Conservation (phyloP, 768 basidiomycete species). For the Russula compacta region DNA sequence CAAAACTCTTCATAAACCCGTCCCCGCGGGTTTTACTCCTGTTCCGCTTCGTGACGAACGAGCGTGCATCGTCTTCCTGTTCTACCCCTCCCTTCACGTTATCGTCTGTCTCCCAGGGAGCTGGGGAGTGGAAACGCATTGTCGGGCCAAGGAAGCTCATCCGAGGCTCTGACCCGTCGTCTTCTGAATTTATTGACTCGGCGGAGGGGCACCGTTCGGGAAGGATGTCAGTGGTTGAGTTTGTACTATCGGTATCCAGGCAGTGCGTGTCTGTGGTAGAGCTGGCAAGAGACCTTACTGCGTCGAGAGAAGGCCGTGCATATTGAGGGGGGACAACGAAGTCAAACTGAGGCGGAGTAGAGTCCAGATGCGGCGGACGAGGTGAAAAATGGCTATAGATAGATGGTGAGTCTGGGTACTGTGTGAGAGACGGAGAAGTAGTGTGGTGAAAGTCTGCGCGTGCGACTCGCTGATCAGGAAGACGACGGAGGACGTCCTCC, state of each 20-base stretch:
- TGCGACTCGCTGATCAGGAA: constrained; percentile 46
- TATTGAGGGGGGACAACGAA: constrained; percentile 22
- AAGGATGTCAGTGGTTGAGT: constrained; percentile 8
- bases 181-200: constrained; percentile 29
- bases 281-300: constrained; percentile 19
- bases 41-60: constrained; percentile 24
- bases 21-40: constrained; percentile 28
- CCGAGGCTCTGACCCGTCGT: constrained; percentile 38
- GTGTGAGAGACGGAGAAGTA: constrained; percentile 47
- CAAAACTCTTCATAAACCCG: constrained; percentile 37
- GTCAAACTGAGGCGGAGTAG: constrained; percentile 26
- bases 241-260: constrained; percentile 35
- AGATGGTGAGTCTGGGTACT: constrained; percentile 60
- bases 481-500: constrained; percentile 40
- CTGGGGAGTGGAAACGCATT: constrained; percentile 72
- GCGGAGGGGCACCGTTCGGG: constrained; percentile 21
- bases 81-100: constrained; percentile 40
- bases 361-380: constrained; percentile 27
- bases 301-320: constrained; percentile 10
- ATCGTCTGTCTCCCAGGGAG: constrained; percentile 71
- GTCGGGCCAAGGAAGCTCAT: constrained; percentile 76
- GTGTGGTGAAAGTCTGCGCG: constrained; percentile 38
- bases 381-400: constrained; percentile 62
- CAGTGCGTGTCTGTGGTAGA: constrained; percentile 37
- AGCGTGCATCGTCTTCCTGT: constrained; percentile 30